phyloP scores from a whole-genome alignment of 768 basidiomycete genomes.

The Tulasnella sp. region DNA sequence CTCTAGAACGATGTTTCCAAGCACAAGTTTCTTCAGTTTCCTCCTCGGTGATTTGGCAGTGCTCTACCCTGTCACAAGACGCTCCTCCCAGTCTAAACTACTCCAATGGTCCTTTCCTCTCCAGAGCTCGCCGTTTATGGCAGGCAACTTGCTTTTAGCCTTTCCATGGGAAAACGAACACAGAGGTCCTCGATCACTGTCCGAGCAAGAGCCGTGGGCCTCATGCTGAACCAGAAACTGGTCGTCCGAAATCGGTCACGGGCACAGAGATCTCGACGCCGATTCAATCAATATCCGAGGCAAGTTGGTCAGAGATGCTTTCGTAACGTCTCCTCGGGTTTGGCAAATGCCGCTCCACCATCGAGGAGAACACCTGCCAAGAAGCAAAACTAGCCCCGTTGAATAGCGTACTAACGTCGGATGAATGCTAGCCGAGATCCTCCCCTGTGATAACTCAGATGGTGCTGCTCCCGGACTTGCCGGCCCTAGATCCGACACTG shows the following conservation, averaged over 20 bases:
- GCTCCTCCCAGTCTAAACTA: not conserved
- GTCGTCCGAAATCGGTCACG: not conserved
- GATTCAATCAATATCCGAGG: not conserved
- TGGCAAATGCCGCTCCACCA: not conserved
- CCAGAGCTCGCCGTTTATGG: not conserved
- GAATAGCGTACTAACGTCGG: not conserved
- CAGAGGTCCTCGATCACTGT: not conserved
- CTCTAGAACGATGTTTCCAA: not conserved
- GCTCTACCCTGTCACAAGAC: not conserved
- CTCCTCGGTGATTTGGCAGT: not conserved
- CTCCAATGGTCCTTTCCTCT: not conserved
- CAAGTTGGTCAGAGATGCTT: not conserved
- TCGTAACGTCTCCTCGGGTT: not conserved
- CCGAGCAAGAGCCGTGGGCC: not conserved
- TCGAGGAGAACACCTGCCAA: conserved; percentile 1
- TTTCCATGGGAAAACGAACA: not conserved
- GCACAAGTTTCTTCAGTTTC: not conserved
- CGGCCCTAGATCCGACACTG: conserved; percentile 2
- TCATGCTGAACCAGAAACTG: conserved; percentile 1
- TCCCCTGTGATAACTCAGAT: conserved; percentile 6
- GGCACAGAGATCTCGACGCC: not conserved
- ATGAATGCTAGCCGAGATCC: not conserved
- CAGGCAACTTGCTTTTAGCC: conserved; percentile 1
- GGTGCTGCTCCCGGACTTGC: not conserved
- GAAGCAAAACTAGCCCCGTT: not conserved